Base-by-base conservation (phyloP, 1,139 yeast genomes). In the Candida anutae region DNA sequence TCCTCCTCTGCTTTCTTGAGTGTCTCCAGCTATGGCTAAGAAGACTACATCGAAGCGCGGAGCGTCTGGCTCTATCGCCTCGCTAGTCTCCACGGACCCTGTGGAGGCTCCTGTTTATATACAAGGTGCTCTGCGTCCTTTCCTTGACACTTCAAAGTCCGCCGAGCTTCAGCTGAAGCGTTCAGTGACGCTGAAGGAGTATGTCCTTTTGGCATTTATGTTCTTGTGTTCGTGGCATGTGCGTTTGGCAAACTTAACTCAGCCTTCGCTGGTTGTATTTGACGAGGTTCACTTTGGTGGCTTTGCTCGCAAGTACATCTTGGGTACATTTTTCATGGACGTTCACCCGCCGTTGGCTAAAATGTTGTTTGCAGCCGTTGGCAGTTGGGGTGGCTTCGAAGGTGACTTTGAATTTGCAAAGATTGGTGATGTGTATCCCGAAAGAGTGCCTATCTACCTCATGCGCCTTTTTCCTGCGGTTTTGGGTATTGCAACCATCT, bases 271-370 rank as follows among this genome's bases (percentile, higher is more conserved):
- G 23, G 95, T 90, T 26, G 96, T 90, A 19, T 90, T 90, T 50
- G 98, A 90, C 60, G 98, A 90, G 54, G 87, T 77, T 27, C 87
- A 79, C 50, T 80, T 80, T 38, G 93, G 93, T 33, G 84, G 83
- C 14, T 80, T 80, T 55, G 83, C 93, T 22, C 62, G 73, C 36
- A 77, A 80, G 48, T 83, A 83, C 56, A 76, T 83, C 36, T 59
- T 66, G 38, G 87, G 90, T 22, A 58, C 57, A 13, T 83, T 69
- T 55, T 85, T 87, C 58, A 79, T 87, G 83, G 95, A 87, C 55
- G 95, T 85, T 31, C 95, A 87, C 53, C 96, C 96, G 16, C 96
- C 96, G 4, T 67, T 85, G 47, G 94, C 95, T 27, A 85, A 85
- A 56, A 76, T 87, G 83, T 57, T 87, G 32, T 82, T 73, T 55